Base-by-base conservation (phyloP, 768 basidiomycete species). In the Kwoniella mangroviensis region DNA sequence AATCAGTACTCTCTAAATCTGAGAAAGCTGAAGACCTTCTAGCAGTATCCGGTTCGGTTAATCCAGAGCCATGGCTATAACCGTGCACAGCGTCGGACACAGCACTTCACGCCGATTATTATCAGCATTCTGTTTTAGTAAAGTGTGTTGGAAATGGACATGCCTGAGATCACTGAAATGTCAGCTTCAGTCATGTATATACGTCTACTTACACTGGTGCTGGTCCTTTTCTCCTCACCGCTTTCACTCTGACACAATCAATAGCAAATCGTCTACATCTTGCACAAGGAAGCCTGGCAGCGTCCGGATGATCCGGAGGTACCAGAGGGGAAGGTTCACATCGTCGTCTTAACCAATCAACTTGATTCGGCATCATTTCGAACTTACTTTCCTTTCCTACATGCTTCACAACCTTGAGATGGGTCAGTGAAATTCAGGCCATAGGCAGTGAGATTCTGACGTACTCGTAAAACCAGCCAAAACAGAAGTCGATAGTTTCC, bases 311-410 rank as follows among this genome's bases (percentile, higher is more conserved):
- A 42, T 71, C 65, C 4, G 76, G 71, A 17, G 76, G 69, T 3
- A 79, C 76, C 40, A 79, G 67, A n/a, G 78, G 78, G 15, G 78
- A 74, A 4, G 78, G 78, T 55, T 79, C 78, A 51, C 78, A 79
- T 34, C 78, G 74, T 19, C 76, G 73, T 63, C 74, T 77, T 21
- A 12, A 40, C 2, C 13, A 34, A 53, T 64, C 22, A 63, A 53
- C 40, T 24, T 17, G 19, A 28, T 41, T 4, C 34, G 28, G 22
- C 24, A 13, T 24, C n/a, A 21, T 52, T 9, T 13, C 21, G 5
- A 17, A 73, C 76, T 69, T 70, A 74, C 74, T 79, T 79, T 64
- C 78, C 78, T 62, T 69, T 75, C 26, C 78, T 61, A 59, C 78
- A 79, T 22, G 78, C 76, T 65, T 75, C 74, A 45, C 78, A 79